Conservation (phyloP, 192 early-diverging fungal genomes). For the Rhizophagus clarus region DNA sequence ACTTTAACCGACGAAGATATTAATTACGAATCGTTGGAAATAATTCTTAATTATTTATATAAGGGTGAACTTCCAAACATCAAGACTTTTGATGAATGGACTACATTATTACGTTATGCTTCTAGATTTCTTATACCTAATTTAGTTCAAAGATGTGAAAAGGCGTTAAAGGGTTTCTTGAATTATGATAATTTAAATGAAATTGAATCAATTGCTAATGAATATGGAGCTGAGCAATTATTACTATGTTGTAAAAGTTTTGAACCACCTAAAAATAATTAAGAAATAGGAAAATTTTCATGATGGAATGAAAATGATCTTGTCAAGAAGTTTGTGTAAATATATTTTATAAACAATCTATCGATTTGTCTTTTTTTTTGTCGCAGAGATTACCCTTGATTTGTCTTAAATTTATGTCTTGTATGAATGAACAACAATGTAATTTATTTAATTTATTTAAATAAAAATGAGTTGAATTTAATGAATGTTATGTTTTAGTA, state of each 20-base stretch:
- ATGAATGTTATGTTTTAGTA: too few species aligned
- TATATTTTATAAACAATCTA: too few species aligned
- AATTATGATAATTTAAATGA: background rate
- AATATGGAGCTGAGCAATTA: slow-evolving; percentile 1
- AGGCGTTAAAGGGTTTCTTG: background rate
- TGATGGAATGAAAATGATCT: too few species aligned
- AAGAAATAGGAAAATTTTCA: background rate
- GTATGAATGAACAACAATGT: too few species aligned
- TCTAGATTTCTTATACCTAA: slow-evolving; percentile 1
- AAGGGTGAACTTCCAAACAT: background rate
- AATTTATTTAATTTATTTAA: too few species aligned
- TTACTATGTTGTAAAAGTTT: background rate
- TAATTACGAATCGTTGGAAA: background rate
- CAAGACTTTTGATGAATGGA: background rate
- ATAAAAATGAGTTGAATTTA: too few species aligned
- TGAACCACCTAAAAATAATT: background rate
- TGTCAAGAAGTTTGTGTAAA: too few species aligned
- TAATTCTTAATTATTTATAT: background rate
- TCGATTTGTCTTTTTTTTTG: too few species aligned
- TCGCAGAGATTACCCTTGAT: too few species aligned
- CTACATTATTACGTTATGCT: background rate
- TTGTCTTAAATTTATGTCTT: too few species aligned
- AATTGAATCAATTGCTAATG: background rate
- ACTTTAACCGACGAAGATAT: background rate
- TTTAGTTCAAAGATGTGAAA: slow-evolving; percentile 21